Conservation (phyloP, 345 rosid genomes). For the Rhizophora apiculata region DNA sequence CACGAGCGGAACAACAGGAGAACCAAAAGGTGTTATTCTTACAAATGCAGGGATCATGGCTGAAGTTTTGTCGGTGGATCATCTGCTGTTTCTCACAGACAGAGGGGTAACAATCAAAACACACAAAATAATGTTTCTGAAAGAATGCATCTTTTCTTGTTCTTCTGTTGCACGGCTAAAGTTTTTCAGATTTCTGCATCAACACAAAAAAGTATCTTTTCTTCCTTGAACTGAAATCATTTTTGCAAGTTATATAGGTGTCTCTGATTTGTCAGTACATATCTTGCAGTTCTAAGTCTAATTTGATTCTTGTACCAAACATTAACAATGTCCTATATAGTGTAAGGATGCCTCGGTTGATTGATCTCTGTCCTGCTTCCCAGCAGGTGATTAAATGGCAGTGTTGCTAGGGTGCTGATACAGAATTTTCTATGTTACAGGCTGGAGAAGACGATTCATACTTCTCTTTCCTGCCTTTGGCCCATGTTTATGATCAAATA, state of each 20-base stretch:
- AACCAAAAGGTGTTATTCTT: conserved; percentile 88
- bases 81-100: conserved; percentile 53
- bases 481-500: conserved; percentile 84
- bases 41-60: conserved; percentile 58
- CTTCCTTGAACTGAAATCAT: too few relatives aligned
- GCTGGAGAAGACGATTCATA: conserved; percentile 66
- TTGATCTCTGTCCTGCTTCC: too few relatives aligned
- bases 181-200: not conserved
- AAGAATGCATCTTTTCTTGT: not conserved
- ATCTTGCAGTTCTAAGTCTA: too few relatives aligned
- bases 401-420: not conserved
- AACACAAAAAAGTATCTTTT: too few relatives aligned
- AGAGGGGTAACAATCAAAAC: conserved; percentile 43
- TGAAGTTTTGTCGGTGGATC: conserved; percentile 79
- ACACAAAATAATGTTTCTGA: conserved; percentile 2
- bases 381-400: not conserved
- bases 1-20: conserved; percentile 98
- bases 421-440: conserved; percentile 34
- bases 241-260: too few relatives aligned
- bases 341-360: too few relatives aligned
- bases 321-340: too few relatives aligned
- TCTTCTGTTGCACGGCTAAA: not conserved
- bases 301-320: too few relatives aligned
- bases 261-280: too few relatives aligned
- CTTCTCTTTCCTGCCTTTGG: conserved; percentile 93